These are phyloP conservation scores for Saururus chinensis DNA, from an alignment of 164 flowering plant species.

Conservation along the genomic window DNA sequence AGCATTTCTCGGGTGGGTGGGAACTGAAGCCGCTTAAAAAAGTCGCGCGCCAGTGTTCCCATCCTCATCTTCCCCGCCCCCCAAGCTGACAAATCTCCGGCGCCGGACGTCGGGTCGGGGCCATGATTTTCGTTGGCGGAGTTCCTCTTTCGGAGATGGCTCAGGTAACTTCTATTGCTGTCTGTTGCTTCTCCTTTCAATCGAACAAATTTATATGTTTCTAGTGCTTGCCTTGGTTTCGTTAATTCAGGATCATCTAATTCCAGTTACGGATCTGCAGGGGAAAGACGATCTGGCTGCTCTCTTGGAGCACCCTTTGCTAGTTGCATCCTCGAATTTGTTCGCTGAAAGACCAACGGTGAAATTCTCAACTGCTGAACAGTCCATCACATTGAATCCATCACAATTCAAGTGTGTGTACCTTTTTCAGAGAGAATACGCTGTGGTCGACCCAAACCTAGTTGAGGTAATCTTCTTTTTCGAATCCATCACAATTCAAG, in stretches of 20 bases:
- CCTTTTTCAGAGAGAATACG: constrained; percentile 88
- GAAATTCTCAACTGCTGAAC: constrained; percentile 29
- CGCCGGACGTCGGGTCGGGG: too few species aligned
- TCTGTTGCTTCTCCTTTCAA: neutral
- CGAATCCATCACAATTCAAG: constrained; percentile 17
- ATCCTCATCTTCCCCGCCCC: too few species aligned
- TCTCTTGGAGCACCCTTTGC: neutral
- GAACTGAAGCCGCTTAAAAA: too few species aligned
- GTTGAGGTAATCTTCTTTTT: constrained; percentile 87
- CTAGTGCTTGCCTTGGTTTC: too few species aligned
- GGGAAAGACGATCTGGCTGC: neutral
- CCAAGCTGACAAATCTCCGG: too few species aligned
- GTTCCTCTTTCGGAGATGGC: neutral
- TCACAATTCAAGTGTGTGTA: constrained; percentile 44
- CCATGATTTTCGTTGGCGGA: neutral
- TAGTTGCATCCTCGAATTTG: neutral
- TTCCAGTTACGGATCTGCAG: neutral
- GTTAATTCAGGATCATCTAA: too few species aligned
- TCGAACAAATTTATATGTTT: neutral
- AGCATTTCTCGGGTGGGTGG: too few species aligned
- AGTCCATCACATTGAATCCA: constrained; percentile 12
- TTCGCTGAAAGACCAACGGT: constrained; percentile 20
- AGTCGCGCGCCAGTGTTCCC: too few species aligned
- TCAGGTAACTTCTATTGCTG: neutral
- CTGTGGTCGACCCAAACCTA: constrained; percentile 74